Evolutionary conservation across 345 rosid genomes (phyloP).

Genomic region (Corchorus olitorius): DNA sequence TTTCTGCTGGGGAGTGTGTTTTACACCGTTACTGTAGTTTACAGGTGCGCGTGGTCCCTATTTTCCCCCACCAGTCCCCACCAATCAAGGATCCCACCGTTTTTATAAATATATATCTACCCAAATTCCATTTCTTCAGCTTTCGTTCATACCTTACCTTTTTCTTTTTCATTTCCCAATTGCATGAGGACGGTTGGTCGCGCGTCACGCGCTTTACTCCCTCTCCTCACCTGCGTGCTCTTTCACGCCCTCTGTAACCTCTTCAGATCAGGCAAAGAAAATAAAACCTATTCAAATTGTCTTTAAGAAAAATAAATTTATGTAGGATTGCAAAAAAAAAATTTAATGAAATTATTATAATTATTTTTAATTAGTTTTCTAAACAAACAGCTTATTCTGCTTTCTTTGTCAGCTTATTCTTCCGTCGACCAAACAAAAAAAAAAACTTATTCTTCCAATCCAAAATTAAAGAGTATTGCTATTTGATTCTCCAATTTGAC

Average conservation of each 20-base stretch:
- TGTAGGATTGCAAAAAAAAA: background rate
- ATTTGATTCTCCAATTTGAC: too few species aligned
- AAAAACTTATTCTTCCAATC: too few species aligned
- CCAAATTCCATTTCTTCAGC: slow-evolving; percentile 1
- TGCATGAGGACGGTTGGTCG: slow-evolving; percentile 1
- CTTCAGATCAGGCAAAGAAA: background rate
- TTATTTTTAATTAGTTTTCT: background rate
- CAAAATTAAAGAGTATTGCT: too few species aligned
- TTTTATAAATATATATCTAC: background rate
- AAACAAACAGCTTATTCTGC: background rate
- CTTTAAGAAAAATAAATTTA: too few species aligned
- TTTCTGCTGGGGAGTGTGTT: background rate
- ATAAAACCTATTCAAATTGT: too few species aligned
- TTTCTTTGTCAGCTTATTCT: too few species aligned
- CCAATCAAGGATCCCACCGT: slow-evolving; percentile 1
- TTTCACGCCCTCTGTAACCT: background rate
- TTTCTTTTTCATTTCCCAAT: background rate
- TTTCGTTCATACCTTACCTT: background rate
- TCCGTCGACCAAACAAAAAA: too few species aligned
- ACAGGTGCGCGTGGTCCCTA: slow-evolving; percentile 18
- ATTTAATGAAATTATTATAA: background rate
- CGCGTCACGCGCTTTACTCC: background rate
- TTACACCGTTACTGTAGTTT: background rate
- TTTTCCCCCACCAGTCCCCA: background rate
- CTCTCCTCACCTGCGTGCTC: background rate